Evolutionary conservation across 805 yeast species (phyloP), one percentile per base, ranked within the genome.

Genomic region (Myxozyma mucilagina): DNA sequence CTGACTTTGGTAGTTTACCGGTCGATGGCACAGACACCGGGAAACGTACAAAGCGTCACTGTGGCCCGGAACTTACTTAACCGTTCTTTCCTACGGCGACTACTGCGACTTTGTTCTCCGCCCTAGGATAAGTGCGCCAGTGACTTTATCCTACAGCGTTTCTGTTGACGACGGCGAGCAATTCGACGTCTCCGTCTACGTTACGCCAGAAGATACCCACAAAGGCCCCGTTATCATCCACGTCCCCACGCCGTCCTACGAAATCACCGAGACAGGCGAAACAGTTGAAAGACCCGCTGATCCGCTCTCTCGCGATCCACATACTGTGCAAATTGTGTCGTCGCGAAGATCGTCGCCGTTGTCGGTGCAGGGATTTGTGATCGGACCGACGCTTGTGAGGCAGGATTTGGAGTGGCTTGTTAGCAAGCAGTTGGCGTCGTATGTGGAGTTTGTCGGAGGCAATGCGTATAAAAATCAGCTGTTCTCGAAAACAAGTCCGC

Each of bases 11-110:
- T 42, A 62, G 66, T 63, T 63, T 56, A 36, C 67, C 2, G 67
- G 67, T 8, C 47, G 67, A 42, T 63, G 67, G 67, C 62, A 59
- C 47, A 55, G 67, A 11, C 53, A 55, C 48, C 58, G 65, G 29
- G 62, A 63, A 4, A 47, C 56, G 9, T 61, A 39, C 50, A 63
- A 61, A 45, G 66, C 67, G 8, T 39, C 63, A 8, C 47, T 57
- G 18, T 63, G 67, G 67, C 67, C 67, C n/a, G 67, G 67, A 32
- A 61, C 63, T 9, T 63, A 52, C 45, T 47, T 63, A 34, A 63
- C 67, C 1, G 50, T 59, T 4, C 58, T 63, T 6, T 42, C 58
- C 20, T 63, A 47, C 41, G 67, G 67, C 53, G 65, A 61, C 41
- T 52, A 61, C 43, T 63, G 67, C 47, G 56, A 60, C 39, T 39